phyloP scores from a whole-genome alignment of 2,329 filamentous ascomycete genomes.

The Ophiostoma piceae region DNA sequence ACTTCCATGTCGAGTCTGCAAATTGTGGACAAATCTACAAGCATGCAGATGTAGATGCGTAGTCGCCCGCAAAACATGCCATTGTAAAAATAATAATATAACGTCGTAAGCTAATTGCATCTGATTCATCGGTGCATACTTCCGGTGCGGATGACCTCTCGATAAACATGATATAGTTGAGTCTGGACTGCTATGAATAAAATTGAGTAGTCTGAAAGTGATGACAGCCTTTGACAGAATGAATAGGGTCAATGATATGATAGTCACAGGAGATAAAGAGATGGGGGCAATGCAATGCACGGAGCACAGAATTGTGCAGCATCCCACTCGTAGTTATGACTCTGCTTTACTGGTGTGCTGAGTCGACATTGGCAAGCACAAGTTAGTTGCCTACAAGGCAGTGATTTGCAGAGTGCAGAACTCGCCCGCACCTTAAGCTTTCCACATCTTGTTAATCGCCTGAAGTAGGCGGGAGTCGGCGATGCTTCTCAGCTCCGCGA shows the following conservation, averaged over 20 bases:
- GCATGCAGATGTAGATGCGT: too few relatives aligned
- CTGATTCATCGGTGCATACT: neutral
- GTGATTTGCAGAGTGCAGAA: neutral
- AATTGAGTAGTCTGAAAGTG: neutral
- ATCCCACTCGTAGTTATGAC: neutral
- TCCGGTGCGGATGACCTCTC: neutral
- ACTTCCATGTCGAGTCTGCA: neutral
- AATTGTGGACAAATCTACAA: too few relatives aligned
- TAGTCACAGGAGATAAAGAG: neutral
- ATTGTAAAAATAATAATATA: neutral
- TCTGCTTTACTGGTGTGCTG: neutral
- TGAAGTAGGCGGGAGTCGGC: neutral
- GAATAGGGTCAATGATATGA: neutral
- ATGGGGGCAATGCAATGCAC: slow-evolving; percentile 8
- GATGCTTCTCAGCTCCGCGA: neutral
- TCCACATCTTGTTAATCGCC: neutral
- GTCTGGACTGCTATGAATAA: neutral
- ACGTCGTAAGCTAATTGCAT: neutral
- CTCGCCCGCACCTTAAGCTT: neutral
- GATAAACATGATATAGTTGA: neutral
- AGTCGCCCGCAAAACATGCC: neutral
- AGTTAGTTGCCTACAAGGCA: neutral
- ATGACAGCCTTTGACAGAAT: neutral
- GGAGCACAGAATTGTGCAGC: neutral
- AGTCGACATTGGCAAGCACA: neutral